A percentile compares a stretch with the other conserved stretches of the same genome.
These are phyloP conservation scores for Colletotrichum lini DNA, from an alignment of 2,329 filamentous ascomycete species.

Conservation along the genomic window DNA sequence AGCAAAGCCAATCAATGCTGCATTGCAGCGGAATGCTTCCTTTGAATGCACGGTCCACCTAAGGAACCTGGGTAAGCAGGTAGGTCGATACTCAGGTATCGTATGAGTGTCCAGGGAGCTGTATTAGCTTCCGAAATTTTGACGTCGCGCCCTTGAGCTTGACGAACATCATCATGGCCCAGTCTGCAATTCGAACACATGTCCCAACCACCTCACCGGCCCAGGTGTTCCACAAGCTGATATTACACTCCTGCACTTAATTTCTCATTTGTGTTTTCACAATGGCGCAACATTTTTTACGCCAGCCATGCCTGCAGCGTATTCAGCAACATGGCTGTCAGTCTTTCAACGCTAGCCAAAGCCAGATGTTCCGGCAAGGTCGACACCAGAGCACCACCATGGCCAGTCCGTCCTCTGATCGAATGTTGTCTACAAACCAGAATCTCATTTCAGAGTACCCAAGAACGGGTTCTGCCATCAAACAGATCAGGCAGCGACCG, in stretches of 20 bases:
- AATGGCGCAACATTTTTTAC: slow-evolving; percentile 23
- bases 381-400: background rate
- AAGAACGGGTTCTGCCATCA: no score
- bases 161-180: background rate
- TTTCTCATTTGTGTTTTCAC: no score
- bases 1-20: slow-evolving; percentile 6
- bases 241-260: background rate
- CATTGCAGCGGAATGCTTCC: slow-evolving; percentile 16
- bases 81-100: no score
- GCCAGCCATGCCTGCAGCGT: slow-evolving; percentile 25
- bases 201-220: background rate
- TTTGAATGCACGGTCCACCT: slow-evolving; percentile 8
- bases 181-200: background rate
- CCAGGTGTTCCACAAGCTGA: background rate
- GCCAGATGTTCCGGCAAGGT: background rate
- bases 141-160: background rate
- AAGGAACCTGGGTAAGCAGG: background rate
- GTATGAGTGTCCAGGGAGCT: background rate
- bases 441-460: background rate
- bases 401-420: background rate
- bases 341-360: background rate
- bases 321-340: slow-evolving; percentile 19
- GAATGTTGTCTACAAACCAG: background rate
- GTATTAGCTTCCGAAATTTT: background rate
- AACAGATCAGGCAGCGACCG: background rate